These are phyloP conservation scores for Trichoderma sp. DNA, from an alignment of 2,329 filamentous ascomycete genomes.

Conservation along the genomic window DNA sequence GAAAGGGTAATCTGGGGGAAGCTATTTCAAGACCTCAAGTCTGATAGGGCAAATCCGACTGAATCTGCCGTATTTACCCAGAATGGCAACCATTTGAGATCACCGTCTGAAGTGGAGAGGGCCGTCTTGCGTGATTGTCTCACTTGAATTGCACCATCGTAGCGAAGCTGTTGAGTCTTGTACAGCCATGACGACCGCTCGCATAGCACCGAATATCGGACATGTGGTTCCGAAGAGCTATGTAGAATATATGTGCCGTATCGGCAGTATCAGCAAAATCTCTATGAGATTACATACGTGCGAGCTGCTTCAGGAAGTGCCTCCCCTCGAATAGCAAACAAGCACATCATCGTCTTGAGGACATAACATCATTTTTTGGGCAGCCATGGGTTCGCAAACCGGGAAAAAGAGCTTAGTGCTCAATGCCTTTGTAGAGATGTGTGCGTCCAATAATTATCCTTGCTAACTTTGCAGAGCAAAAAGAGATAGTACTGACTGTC, in stretches of 20 bases:
- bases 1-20: constrained; percentile 12
- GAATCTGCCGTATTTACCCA: constrained; percentile 6
- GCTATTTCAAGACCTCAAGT: not conserved
- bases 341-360: constrained; percentile 15
- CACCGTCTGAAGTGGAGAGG: not conserved
- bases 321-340: not conserved
- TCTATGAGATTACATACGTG: not conserved
- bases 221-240: not conserved
- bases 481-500: not conserved
- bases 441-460: constrained; percentile 25
- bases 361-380: constrained; percentile 4
- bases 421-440: constrained; percentile 44
- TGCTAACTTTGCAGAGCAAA: not conserved
- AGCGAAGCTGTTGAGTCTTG: not conserved
- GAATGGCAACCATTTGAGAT: not conserved
- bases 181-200: not conserved
- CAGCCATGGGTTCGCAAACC: constrained; percentile 14
- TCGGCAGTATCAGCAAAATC: not conserved
- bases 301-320: not conserved
- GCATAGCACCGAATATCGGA: constrained; percentile 5
- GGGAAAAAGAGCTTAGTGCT: constrained; percentile 41
- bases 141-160: constrained; percentile 18
- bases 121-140: constrained; percentile 7
- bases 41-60: not conserved
- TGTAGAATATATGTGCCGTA: constrained; percentile 4